phyloP scores from a whole-genome alignment of 768 basidiomycete genomes.

The Lactarius sanguifluus region DNA sequence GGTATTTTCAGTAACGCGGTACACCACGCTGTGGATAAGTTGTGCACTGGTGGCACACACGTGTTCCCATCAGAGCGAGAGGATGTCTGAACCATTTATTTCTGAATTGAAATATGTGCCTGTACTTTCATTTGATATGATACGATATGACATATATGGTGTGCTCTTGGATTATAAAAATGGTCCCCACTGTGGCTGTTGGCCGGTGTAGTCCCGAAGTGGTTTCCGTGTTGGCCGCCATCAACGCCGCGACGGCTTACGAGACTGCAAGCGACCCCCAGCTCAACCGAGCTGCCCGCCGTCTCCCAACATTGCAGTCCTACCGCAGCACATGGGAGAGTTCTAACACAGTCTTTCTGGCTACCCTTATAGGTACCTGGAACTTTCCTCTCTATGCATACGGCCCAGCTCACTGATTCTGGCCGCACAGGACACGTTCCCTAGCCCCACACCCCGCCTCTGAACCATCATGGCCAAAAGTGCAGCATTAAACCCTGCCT shows the following conservation, averaged over 20 bases:
- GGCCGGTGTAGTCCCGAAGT: slow-evolving; percentile 15
- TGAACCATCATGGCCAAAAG: slow-evolving; percentile 61
- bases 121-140: neutral
- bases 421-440: slow-evolving; percentile 23
- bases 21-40: neutral
- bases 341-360: slow-evolving; percentile 13
- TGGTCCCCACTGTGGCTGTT: slow-evolving; percentile 10
- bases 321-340: slow-evolving; percentile 29
- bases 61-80: neutral
- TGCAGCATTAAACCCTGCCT: slow-evolving; percentile 75
- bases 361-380: slow-evolving; percentile 22
- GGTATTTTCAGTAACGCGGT: slow-evolving; percentile 6
- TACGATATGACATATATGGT: neutral
- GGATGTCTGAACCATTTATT: neutral
- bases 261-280: slow-evolving; percentile 28
- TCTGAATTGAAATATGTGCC: neutral
- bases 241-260: slow-evolving; percentile 29
- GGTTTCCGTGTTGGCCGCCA: slow-evolving; percentile 25
- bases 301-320: slow-evolving; percentile 16
- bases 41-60: slow-evolving; percentile 9
- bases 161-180: neutral
- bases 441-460: slow-evolving; percentile 20
- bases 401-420: slow-evolving; percentile 20
- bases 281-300: slow-evolving; percentile 28
- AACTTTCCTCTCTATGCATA: slow-evolving; percentile 19